phyloP scores from a whole-genome alignment of 2,329 filamentous ascomycete species.

The Coleophoma eucalyptorum region DNA sequence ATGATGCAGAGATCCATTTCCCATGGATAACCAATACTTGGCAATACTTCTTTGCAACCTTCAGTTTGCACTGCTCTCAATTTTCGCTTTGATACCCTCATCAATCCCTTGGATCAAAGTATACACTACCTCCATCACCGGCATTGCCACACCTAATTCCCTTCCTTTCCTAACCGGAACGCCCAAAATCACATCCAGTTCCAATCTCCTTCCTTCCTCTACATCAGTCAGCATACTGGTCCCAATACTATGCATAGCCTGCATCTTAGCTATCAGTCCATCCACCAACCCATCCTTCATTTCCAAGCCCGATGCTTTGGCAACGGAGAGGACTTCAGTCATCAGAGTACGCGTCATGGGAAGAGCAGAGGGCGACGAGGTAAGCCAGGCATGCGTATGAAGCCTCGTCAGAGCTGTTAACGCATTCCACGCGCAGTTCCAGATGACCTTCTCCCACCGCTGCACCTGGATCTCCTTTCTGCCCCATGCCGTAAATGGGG shows the following conservation, averaged over 20 bases:
- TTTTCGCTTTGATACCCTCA: not conserved
- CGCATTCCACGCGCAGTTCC: slow-evolving; percentile 60
- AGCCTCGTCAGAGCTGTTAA: slow-evolving; percentile 51
- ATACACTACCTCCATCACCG: slow-evolving; percentile 40
- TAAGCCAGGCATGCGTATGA: slow-evolving; percentile 48
- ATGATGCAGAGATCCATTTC: too few relatives aligned
- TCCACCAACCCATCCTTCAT: slow-evolving; percentile 42
- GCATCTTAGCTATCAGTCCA: slow-evolving; percentile 42
- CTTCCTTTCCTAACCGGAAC: slow-evolving; percentile 53
- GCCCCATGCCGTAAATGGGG: slow-evolving; percentile 41
- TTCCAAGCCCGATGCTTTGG: slow-evolving; percentile 45
- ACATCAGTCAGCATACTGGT: slow-evolving; percentile 57
- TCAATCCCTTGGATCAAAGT: slow-evolving; percentile 27
- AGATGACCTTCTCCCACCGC: slow-evolving; percentile 57
- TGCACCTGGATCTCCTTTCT: slow-evolving; percentile 46
- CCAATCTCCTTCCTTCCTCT: slow-evolving; percentile 52
- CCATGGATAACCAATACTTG: too few relatives aligned
- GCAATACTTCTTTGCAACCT: too few relatives aligned
- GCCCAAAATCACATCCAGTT: slow-evolving; percentile 59
- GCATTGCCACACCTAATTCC: slow-evolving; percentile 49
- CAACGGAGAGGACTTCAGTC: slow-evolving; percentile 51
- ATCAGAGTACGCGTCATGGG: slow-evolving; percentile 46
- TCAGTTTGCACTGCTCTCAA: too few relatives aligned
- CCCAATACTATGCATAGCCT: slow-evolving; percentile 37
- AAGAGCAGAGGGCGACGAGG: slow-evolving; percentile 37